Base-by-base conservation (phyloP, 352 stramenopile species). In the Pythium aphanidermatum region DNA sequence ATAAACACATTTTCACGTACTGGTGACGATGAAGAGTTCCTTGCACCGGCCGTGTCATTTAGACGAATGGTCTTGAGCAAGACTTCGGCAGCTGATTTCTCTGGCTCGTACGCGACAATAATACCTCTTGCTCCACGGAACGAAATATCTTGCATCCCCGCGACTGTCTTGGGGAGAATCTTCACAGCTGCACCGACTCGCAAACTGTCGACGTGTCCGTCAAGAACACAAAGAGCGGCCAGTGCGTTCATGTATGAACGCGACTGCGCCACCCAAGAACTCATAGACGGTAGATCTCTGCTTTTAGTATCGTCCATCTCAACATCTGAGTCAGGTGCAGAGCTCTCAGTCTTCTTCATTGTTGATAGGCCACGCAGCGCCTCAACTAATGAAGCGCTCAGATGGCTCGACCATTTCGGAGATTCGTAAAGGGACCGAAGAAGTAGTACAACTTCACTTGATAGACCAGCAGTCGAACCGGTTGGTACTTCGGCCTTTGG, bases 161-260 rank as follows among this genome's bases (percentile, higher is more conserved):
- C 86, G 3, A 70, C 70, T n/a, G 70, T 63, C 29, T 76, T 76
- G 19, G 80, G 83, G 51, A 92, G 68, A 35, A 95, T 84, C 42
- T 89, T 91, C 17, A 95, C 79, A n/a, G 71, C 86, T 14, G 70
- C 76, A 13, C 83, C 83, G 14, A 92, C 65, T 19, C 76, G 83
- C 13, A 95, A 46, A 5, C 76, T 78, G 68, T 92, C 83, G 45
- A 92, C 86, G 37, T 95, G 79, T 2, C 83, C 83, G 51, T 92
- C 80, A 5, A 95, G 63, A 8, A 95, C 69, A 31, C 74, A 92
- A 3, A 95, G 54, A 10, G 81, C 78, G 19, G 80, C 87, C 20
- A 92, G 59, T 13, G 81, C 81, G 23, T 70, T 81, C 28, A 83
- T 47, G 35, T 88, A 85, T 25, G 46, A 63, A 4, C 55, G 48